These are phyloP conservation scores for Saturnispora mendoncae DNA, from an alignment of 805 yeast genomes.

Conservation along the genomic window DNA sequence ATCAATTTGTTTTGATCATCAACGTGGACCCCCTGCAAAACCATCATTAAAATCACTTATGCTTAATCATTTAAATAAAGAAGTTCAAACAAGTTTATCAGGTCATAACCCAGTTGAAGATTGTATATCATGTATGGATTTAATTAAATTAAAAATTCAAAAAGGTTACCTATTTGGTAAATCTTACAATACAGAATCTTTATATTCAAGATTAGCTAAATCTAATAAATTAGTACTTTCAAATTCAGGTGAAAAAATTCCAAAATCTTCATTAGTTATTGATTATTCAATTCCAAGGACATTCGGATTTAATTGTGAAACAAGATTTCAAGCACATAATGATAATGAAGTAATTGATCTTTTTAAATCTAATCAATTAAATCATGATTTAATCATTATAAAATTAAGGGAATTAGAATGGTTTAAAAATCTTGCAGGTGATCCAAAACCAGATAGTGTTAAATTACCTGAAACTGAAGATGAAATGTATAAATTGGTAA, in stretches of 20 bases:
- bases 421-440: constrained; percentile 25
- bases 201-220: constrained; percentile 32
- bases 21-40: constrained; percentile 73
- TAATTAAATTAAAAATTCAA: constrained; percentile 58
- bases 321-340: constrained; percentile 36
- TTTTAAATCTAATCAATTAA: constrained; percentile 29
- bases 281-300: constrained; percentile 16
- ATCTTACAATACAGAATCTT: constrained; percentile 33
- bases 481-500: constrained; percentile 29
- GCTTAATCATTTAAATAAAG: constrained; percentile 40
- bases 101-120: constrained; percentile 91
- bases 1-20: constrained; percentile 63
- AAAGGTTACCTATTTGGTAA: constrained; percentile 64
- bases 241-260: constrained; percentile 19
- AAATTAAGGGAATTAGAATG: constrained; percentile 53
- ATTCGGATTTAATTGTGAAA: constrained; percentile 20
- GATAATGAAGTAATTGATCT: constrained; percentile 53
- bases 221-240: constrained; percentile 18
- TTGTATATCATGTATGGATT: constrained; percentile 68
- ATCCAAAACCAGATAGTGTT: constrained; percentile 13
- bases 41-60: constrained; percentile 74
- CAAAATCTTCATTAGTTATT: constrained; percentile 23
- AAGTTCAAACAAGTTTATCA: constrained; percentile 53
- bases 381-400: constrained; percentile 43
- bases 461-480: constrained; percentile 11